A percentile compares a stretch with the other conserved stretches of the same genome.
Evolutionary conservation across 2,329 filamentous ascomycete genomes (phyloP).

Genomic region (Venturia asperata): DNA sequence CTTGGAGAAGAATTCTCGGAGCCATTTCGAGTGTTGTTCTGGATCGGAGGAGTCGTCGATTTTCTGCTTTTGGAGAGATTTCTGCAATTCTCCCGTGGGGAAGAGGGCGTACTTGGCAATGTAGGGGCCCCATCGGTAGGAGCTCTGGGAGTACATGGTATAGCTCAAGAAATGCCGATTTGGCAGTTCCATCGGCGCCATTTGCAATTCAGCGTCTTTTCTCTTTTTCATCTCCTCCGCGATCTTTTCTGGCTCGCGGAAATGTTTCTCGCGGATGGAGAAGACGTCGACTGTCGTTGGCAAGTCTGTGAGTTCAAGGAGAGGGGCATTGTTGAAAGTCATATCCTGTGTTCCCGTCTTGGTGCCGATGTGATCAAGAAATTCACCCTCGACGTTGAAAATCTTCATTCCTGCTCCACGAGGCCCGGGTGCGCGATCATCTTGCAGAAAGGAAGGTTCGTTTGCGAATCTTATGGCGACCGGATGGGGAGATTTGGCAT

Average conservation of each 20-base stretch:
- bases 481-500: neutral
- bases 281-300: conserved; percentile 42
- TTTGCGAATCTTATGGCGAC: conserved; percentile 13
- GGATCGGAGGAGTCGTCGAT: conserved; percentile 23
- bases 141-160: conserved; percentile 41
- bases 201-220: conserved; percentile 35
- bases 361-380: conserved; percentile 32
- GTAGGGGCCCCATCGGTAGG: conserved; percentile 43
- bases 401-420: conserved; percentile 45
- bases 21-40: conserved; percentile 26
- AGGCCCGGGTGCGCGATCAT: conserved; percentile 39
- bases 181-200: conserved; percentile 33
- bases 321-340: conserved; percentile 44
- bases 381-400: conserved; percentile 41
- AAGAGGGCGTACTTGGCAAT: conserved; percentile 43
- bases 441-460: neutral
- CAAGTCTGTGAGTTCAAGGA: conserved; percentile 41
- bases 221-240: conserved; percentile 37
- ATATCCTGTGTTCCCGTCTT: conserved; percentile 37
- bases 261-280: conserved; percentile 35
- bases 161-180: conserved; percentile 37
- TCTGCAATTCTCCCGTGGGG: conserved; percentile 36
- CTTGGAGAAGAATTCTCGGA: conserved; percentile 34
- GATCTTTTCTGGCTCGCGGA: conserved; percentile 33
- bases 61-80: conserved; percentile 35